Base-by-base conservation (phyloP, 2,329 filamentous ascomycete genomes). In the Corniculantispora saksenae region DNA sequence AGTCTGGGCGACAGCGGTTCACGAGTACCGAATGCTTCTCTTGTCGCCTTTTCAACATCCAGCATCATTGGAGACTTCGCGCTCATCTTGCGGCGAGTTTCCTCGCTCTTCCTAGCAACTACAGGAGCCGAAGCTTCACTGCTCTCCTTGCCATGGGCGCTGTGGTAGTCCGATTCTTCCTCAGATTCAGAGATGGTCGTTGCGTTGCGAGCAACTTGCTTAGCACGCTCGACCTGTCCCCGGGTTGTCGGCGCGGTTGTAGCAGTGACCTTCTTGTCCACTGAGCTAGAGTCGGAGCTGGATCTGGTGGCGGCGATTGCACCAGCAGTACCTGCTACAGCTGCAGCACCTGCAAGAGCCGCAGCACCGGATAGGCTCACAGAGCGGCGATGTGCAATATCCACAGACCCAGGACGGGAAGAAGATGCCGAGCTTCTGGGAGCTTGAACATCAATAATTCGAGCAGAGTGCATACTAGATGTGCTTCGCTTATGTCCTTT, bases 371-470 rank as follows among this genome's bases (percentile, higher is more conserved):
- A 79, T 7, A 80, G 65, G 45, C 75, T 83, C 25, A 73, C 74
- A 17, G 79, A 74, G 17, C 80, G 80, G 15, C 74, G 71, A n/a
- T 80, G 76, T 40, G 84, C 82, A 15, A 73, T 68, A 2, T 77
- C 74, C 25, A 85, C 83, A 0, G 83, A 86, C 32, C 78, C 80
- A 53, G 80, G 76, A 45, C 82, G 80, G n/a, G 84, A 85, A 50
- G 77, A 77, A 12, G 74, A 71, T 19, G 25, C 35, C 15, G 84
- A 83, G 67, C 83, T 86, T 67, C 82, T 83, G 23, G 83, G 83
- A 13, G 79, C 80, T 10, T 80, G 70, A 6, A 88, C 85, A 43
- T 88, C 85, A 29, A 88, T 84, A 43, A 88, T 77, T n/a, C 86
- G 83, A 43, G 84, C 82, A 3, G 85, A 87, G 66, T 82, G 82